Evolutionary conservation across 208 protist species (phyloP).

Genomic region (Crithidia fasciculata): DNA sequence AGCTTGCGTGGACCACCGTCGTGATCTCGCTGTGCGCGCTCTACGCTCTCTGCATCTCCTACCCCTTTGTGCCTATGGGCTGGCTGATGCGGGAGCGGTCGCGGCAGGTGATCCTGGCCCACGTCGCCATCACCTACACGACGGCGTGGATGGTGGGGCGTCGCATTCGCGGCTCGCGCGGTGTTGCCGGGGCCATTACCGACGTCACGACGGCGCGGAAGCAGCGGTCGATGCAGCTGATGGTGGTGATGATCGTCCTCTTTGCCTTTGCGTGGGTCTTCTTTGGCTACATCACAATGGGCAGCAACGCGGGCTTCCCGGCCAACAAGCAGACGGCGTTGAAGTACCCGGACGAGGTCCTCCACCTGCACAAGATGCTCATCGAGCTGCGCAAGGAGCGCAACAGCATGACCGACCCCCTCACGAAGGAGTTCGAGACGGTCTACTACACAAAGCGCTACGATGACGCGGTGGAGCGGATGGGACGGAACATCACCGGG

Average conservation of each 20-base stretch:
- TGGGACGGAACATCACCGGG: constrained; percentile 50
- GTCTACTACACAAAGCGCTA: constrained; percentile 42
- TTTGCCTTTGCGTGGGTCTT: constrained; percentile 48
- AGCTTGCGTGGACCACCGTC: constrained; percentile 34
- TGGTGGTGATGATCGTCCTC: constrained; percentile 48
- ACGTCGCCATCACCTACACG: constrained; percentile 35
- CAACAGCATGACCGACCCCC: constrained; percentile 56
- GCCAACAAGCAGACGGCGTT: constrained; percentile 46
- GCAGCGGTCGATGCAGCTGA: constrained; percentile 62
- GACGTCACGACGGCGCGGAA: constrained; percentile 38
- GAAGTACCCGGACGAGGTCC: constrained; percentile 51
- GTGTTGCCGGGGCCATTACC: constrained; percentile 18
- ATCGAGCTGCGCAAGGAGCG: constrained; percentile 42
- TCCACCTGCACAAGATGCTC: constrained; percentile 65
- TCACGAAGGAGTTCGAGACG: constrained; percentile 41
- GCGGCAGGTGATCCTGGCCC: constrained; percentile 39
- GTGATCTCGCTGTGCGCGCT: constrained; percentile 29
- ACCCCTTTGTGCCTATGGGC: constrained; percentile 79
- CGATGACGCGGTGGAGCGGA: constrained; percentile 36
- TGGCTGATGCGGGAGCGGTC: constrained; percentile 73
- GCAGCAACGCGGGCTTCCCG: constrained; percentile 43
- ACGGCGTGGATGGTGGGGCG: constrained; percentile 28
- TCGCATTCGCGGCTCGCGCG: constrained; percentile 32
- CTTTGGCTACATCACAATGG: constrained; percentile 43
- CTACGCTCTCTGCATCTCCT: constrained; percentile 70